Evolutionary conservation across 768 basidiomycete genomes (phyloP).

Genomic region (Rhodotorula sphaerocarpa): DNA sequence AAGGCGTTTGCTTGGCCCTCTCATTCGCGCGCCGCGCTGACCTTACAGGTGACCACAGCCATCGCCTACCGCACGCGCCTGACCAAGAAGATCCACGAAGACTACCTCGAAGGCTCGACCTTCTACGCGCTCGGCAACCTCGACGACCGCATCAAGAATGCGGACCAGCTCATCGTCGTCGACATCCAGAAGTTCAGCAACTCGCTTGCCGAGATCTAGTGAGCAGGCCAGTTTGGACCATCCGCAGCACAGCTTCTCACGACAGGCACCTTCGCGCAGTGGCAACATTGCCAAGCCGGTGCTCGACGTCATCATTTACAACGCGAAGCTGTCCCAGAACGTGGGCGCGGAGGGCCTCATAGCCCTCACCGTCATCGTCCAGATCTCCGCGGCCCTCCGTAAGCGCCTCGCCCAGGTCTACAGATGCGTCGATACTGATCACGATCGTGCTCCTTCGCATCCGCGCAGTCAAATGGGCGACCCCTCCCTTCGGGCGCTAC

Average conservation of each 20-base stretch:
- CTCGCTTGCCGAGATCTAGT: constrained; percentile 85
- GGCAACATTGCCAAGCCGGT: constrained; percentile 83
- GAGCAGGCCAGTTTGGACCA: constrained; percentile 30
- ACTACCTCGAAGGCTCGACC: constrained; percentile 78
- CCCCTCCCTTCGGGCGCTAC: constrained; percentile 86
- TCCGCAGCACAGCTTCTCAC: not conserved
- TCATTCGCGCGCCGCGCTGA: not conserved
- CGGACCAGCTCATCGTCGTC: constrained; percentile 94
- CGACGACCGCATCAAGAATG: constrained; percentile 91
- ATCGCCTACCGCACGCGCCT: constrained; percentile 80
- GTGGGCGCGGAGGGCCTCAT: constrained; percentile 72
- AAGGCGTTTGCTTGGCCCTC: not conserved
- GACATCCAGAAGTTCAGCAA: constrained; percentile 89
- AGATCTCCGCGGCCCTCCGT: constrained; percentile 73
- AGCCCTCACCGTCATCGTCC: constrained; percentile 71
- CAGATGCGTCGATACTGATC: not conserved
- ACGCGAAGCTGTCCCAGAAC: constrained; percentile 86
- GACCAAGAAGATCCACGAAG: constrained; percentile 69
- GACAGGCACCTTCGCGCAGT: not conserved
- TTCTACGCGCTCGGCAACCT: constrained; percentile 93
- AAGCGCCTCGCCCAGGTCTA: constrained; percentile 39
- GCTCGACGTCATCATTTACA: constrained; percentile 86
- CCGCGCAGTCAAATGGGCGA: constrained; percentile 65
- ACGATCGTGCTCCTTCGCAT: too few relatives aligned
- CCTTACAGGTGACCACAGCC: constrained; percentile 42